A percentile compares a stretch with the other conserved stretches of the same genome.
Conservation (phyloP, 2,329 filamentous ascomycete genomes). For the Gliomastix tumulicola region DNA sequence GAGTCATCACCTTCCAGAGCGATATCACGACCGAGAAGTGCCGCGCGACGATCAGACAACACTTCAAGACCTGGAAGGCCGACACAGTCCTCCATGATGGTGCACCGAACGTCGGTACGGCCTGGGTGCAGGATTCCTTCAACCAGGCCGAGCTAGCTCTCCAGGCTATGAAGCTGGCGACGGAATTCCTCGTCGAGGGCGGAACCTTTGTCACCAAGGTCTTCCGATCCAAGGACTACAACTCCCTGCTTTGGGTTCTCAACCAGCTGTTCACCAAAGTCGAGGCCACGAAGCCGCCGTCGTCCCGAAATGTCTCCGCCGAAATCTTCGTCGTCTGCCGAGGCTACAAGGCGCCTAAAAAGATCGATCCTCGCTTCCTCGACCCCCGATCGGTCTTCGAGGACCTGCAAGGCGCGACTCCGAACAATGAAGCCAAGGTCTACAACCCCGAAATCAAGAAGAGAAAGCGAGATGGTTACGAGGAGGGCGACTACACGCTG, state of each 20-base stretch:
- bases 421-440: constrained; percentile 96
- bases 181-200: constrained; percentile 82
- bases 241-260: constrained; percentile 92
- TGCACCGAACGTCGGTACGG: constrained; percentile 94
- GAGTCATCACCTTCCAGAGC: constrained; percentile 91
- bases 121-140: constrained; percentile 98
- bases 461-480: constrained; percentile 94
- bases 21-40: constrained; percentile 98
- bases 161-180: constrained; percentile 86
- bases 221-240: constrained; percentile 96
- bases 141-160: constrained; percentile 91
- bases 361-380: constrained; percentile 85
- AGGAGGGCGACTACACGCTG: constrained; percentile 89
- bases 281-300: constrained; percentile 94
- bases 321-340: constrained; percentile 98
- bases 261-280: constrained; percentile 94
- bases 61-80: constrained; percentile 93
- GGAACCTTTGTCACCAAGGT: constrained; percentile 97
- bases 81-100: constrained; percentile 95
- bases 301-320: constrained; percentile 90
- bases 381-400: constrained; percentile 88
- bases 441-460: constrained; percentile 98
- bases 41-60: constrained; percentile 77
- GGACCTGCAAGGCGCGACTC: constrained; percentile 75
- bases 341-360: constrained; percentile 92